Conservation (phyloP, 2,329 filamentous ascomycete species). For the Pseudofabraea citricarpa region DNA sequence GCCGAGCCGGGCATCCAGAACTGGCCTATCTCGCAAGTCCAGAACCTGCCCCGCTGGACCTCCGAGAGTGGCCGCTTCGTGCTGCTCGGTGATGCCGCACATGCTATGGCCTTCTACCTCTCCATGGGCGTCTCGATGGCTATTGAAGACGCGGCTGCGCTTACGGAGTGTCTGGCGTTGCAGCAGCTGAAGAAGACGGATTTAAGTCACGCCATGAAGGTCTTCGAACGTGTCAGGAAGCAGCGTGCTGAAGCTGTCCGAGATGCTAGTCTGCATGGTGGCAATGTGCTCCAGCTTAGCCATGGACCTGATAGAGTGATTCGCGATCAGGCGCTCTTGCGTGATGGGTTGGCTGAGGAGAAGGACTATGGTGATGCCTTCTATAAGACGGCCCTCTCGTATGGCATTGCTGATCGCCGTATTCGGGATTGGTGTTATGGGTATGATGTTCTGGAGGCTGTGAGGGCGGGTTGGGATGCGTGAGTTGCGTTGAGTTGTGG, state of each 20-base stretch:
- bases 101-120: slow-evolving; percentile 6
- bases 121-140: slow-evolving; percentile 1
- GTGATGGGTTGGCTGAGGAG: neutral
- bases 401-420: slow-evolving; percentile 1
- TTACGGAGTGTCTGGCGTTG: neutral
- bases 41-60: neutral
- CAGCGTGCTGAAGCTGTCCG: neutral
- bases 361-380: neutral
- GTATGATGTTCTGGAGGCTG: neutral
- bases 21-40: neutral
- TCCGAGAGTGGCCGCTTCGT: neutral
- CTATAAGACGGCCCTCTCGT: neutral
- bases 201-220: neutral
- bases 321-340: neutral
- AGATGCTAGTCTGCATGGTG: neutral
- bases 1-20: neutral
- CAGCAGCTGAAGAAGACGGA: neutral
- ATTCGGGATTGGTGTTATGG: slow-evolving; percentile 3
- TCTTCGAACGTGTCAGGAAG: slow-evolving; percentile 1
- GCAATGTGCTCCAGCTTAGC: neutral
- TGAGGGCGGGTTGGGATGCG: neutral
- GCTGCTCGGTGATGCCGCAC: neutral
- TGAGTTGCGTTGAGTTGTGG: no score
- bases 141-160: neutral
- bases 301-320: neutral